These are phyloP conservation scores for Handroanthus guayacan DNA, from an alignment of 257 asterid genomes.

Conservation along the genomic window DNA sequence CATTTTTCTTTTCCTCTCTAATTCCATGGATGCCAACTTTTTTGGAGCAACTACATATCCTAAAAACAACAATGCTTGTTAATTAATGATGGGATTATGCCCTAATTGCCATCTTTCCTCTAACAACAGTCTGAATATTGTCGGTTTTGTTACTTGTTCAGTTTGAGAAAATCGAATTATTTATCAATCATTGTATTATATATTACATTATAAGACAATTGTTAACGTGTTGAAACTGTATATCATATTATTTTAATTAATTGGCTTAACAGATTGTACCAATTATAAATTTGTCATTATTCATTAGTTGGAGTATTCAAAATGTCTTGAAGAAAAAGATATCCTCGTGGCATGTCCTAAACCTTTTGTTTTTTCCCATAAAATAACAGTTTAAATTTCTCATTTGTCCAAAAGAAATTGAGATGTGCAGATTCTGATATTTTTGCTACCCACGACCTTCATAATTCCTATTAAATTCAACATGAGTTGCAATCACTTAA, in stretches of 20 bases:
- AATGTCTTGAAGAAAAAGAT: neutral
- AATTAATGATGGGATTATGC: neutral
- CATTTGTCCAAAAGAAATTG: conserved; percentile 26
- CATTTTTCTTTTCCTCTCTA: too few relatives aligned
- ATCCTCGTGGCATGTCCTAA: conserved; percentile 34
- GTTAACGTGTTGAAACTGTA: conserved; percentile 26
- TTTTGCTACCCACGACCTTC: conserved; percentile 3
- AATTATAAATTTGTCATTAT: neutral
- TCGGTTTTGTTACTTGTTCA: conserved; percentile 7
- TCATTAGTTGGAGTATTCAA: conserved; percentile 9
- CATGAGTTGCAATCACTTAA: conserved; percentile 17
- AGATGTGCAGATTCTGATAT: conserved; percentile 10
- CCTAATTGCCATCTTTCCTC: neutral
- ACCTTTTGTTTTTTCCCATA: conserved; percentile 9
- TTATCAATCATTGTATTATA: conserved; percentile 32
- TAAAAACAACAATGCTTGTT: neutral
- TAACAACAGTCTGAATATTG: neutral
- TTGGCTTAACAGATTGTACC: conserved; percentile 2
- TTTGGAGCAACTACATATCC: too few relatives aligned
- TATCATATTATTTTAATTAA: neutral
- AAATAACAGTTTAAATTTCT: neutral
- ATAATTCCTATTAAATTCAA: neutral
- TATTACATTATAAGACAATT: conserved; percentile 8
- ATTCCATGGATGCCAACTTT: too few relatives aligned
- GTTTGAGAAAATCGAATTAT: conserved; percentile 29